These are phyloP conservation scores for Plantago rigida DNA, from an alignment of 305 asterid species.

Conservation along the genomic window DNA sequence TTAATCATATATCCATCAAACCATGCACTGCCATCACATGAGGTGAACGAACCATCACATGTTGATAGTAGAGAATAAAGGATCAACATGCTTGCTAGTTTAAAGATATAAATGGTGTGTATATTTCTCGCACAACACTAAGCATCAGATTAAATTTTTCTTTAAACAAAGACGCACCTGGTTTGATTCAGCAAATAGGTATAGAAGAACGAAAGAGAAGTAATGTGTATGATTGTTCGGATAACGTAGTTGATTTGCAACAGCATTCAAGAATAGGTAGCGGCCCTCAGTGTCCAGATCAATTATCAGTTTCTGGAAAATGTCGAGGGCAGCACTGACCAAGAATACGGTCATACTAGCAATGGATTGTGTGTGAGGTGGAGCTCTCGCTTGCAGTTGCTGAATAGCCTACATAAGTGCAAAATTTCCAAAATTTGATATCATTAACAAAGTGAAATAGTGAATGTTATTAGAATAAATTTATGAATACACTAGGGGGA, in stretches of 20 bases:
- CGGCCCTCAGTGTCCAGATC: conserved; percentile 95
- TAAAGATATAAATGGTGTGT: too few relatives aligned
- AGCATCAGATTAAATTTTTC: too few relatives aligned
- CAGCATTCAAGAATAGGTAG: conserved; percentile 82
- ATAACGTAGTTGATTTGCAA: conserved; percentile 93
- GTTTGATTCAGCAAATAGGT: conserved; percentile 74
- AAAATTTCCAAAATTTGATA: conserved; percentile 12
- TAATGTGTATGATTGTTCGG: conserved; percentile 94
- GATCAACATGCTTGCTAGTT: background rate
- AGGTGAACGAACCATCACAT: too few relatives aligned
- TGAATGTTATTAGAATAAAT: background rate
- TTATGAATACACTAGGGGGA: background rate
- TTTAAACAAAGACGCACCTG: conserved; percentile 40
- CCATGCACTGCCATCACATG: background rate
- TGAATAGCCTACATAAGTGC: conserved; percentile 64
- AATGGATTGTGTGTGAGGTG: conserved; percentile 63
- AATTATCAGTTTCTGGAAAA: conserved; percentile 66
- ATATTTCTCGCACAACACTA: background rate
- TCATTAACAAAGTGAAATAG: background rate
- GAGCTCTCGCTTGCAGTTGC: conserved; percentile 69
- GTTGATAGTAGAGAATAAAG: too few relatives aligned
- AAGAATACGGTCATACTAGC: conserved; percentile 52
- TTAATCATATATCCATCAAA: background rate
- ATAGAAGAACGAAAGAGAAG: conserved; percentile 85
- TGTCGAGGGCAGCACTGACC: conserved; percentile 85